These are phyloP conservation scores for Hanseniaspora osmophila DNA, from an alignment of 805 yeast species.

Conservation along the genomic window DNA sequence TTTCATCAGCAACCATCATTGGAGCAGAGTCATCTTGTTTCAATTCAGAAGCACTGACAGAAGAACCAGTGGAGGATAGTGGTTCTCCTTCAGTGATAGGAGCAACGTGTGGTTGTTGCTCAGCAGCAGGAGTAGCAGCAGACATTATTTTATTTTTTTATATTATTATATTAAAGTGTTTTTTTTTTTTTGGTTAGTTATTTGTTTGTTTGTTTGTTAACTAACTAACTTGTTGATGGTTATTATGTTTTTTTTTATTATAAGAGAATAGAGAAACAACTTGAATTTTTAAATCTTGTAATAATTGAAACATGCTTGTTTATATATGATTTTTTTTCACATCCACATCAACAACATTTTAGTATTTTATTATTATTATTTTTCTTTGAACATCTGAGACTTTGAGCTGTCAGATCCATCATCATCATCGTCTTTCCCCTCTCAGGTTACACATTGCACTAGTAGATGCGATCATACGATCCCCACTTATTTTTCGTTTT, in stretches of 20 bases:
- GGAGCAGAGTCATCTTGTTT: slow-evolving; percentile 3
- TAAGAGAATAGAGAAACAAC: not conserved
- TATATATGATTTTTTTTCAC: not conserved
- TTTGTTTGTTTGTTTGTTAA: not conserved
- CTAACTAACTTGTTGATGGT: not conserved
- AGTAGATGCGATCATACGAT: too few relatives aligned
- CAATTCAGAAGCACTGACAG: slow-evolving; percentile 1
- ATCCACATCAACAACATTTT: too few relatives aligned
- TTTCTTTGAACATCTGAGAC: not conserved
- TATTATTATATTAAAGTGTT: not conserved
- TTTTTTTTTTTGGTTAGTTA: not conserved
- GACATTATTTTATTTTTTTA: not conserved
- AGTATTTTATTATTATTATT: too few relatives aligned
- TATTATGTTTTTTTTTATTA: not conserved
- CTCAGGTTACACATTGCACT: not conserved
- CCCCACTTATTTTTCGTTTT: too few relatives aligned
- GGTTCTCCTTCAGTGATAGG: not conserved
- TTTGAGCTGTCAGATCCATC: not conserved
- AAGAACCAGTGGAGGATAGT: not conserved
- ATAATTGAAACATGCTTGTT: not conserved
- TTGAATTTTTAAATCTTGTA: not conserved
- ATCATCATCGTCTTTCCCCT: not conserved
- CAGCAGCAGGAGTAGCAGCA: not conserved
- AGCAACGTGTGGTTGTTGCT: not conserved
- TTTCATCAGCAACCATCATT: not conserved